Base-by-base conservation (phyloP, 2,329 filamentous ascomycete genomes). In the Coniosporium tulheliwenetii region DNA sequence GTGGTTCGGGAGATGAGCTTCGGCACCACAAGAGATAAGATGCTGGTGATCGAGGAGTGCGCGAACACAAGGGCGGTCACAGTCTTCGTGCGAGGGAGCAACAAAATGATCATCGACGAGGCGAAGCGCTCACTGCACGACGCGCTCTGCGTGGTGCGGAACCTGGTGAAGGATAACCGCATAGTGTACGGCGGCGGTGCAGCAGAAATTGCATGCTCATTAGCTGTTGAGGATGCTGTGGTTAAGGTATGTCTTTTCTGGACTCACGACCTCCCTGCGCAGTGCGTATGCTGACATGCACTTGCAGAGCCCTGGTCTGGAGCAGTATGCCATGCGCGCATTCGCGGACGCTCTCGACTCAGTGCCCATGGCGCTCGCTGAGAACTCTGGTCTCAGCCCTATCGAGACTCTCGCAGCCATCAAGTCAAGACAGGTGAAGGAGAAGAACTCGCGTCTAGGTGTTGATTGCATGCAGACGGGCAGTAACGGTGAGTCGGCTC, bases 81-180 rank as follows among this genome's bases (percentile, higher is more conserved):
- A 2, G 79, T 93, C 41, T 98, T 98, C 62, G 84, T 98, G 45
- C 75, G 91, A 55, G 91, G 91, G 55, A 93, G 86, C 71, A 98
- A 98, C 75, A 98, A 96, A 73, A 98, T 98, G 91, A 94, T 98
- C 61, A 96, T 98, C 60, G 93, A 98, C 58, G 93, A 98, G 65
- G 93, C 93, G 41, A 95, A 95, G 70, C 79, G 93, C 53, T 96
- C 91, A 38, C 73, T 98, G 44, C 93, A 98, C 61, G 91, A 98
- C 63, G 91, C 91, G 43, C 78, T 98, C 39, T 98, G 93, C 58
- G 91, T 98, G 38, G 91, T 98, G 40, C 82, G 93, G 53, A 98
- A 98, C 66, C 71, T 98, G 37, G 91, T 98, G 39, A 78, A 76
- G 46, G 93, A 98, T 64, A 96, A 94, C 70, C 82, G 91, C 45